Base-by-base conservation (phyloP, 148 eudicot genomes). In the Cornus suecica region DNA sequence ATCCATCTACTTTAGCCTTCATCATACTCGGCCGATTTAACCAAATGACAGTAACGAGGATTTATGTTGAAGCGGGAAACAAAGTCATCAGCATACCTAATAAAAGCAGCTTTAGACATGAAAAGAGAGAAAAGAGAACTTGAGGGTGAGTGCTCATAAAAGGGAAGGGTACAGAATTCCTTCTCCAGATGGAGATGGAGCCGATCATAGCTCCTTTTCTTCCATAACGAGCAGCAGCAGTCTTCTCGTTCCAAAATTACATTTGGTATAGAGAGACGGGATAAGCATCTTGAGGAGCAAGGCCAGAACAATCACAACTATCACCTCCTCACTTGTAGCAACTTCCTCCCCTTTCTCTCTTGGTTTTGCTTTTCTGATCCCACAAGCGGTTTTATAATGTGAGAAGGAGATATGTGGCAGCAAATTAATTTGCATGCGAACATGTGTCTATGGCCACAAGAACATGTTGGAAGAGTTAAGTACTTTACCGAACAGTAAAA, bases 161-260 rank as follows among this genome's bases (percentile, higher is more conserved):
- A 68, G 2, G 91, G 89, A 0, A 90, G 52, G 0, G 78, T 31
- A 54, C 89, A 87, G 54, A 86, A 81, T 10, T 82, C 71, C 37
- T 87, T 90, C 0, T 84, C 83, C 14, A 90, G 51, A 54, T 90
- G 93, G 9, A 90, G 91, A 31, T 84, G 84, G 14, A 87, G 76
- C 0, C 88, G 42, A 73, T 90, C 88, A 9, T 90, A 90, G 14
- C 91, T 29, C 29, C 80, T 65, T 54, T 90, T 86, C 22, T 80
- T 86, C 90, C 89, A 88, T 0, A 86, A 77, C 2, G 84, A 83
- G 45, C 81, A 82, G 10, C 32, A 81, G 64, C 94, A 88, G 75
- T 88, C 88, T 66, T 88, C 91, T 65, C 41, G 51, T 61, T 90
- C 94, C 0, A 90, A 73, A 14, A 90, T 32, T 5, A 90, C 26